Percentiles rank a stretch among this genome's conserved stretches.
These are phyloP conservation scores for Silene latifolia DNA, from an alignment of 148 eudicot genomes.

Conservation along the genomic window DNA sequence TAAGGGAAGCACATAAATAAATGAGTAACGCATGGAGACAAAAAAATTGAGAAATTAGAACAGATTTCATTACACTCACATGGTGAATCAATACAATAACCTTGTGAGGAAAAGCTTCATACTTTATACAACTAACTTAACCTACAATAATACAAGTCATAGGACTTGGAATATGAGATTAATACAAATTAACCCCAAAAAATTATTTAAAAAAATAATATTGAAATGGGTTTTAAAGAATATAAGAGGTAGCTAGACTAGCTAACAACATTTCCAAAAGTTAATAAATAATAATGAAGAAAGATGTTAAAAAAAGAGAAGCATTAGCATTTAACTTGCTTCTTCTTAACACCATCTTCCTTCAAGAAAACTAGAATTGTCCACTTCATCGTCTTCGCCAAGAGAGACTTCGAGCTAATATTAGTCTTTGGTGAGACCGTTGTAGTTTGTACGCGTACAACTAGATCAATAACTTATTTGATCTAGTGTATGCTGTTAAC, in stretches of 20 bases:
- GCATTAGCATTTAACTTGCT: conserved; percentile 24
- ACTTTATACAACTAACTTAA: conserved; percentile 27
- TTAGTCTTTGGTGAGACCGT: not conserved
- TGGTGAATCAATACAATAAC: conserved; percentile 20
- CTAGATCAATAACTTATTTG: too few relatives aligned
- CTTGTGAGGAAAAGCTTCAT: conserved; percentile 38
- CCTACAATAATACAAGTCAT: conserved; percentile 29
- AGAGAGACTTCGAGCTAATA: not conserved
- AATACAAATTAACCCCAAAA: conserved; percentile 19
- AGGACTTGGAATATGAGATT: conserved; percentile 25
- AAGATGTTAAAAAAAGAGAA: conserved; percentile 32
- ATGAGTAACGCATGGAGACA: conserved; percentile 11
- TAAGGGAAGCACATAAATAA: not conserved
- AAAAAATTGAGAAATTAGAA: conserved; percentile 13
- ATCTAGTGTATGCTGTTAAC: not conserved
- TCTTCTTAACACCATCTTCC: conserved; percentile 34
- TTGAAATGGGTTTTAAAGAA: conserved; percentile 25
- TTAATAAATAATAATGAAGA: conserved; percentile 19
- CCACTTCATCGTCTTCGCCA: not conserved
- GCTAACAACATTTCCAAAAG: conserved; percentile 18
- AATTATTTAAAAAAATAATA: conserved; percentile 6
- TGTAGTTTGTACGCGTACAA: too few relatives aligned
- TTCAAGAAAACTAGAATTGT: too few relatives aligned
- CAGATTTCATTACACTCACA: conserved; percentile 34
- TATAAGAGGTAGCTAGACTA: conserved; percentile 19